Evolutionary conservation across 345 rosid genomes (phyloP), one percentile per base, ranked within the genome.

Genomic region (Streptanthus diversifolius): DNA sequence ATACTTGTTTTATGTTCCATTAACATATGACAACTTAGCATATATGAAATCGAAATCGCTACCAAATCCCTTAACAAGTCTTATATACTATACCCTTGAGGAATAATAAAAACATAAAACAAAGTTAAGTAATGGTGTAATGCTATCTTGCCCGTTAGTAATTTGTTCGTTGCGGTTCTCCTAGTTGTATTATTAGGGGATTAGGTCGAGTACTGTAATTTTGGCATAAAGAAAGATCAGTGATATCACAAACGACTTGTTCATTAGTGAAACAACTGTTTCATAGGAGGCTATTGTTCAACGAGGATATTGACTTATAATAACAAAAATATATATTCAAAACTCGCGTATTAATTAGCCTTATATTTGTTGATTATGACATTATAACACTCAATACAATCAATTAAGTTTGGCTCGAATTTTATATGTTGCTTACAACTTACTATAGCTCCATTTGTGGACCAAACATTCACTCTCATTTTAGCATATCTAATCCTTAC

Each of bases 131-230:
- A 27, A 36, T 44, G 8, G 57, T 76, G 75, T 71, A 53, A 51
- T 68, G 33, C 40, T 25, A 40, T 54, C 66, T 37, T 76, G 71
- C 29, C 32, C 37, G 22, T 63, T 63, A 53, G 53, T 55, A 37
- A n/a, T 3, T 76, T 49, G 66, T 70, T 63, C 44, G 40, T 70
- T 76, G 35, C 48, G 32, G 74, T 44, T 68, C 35, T 32, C 13
- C 7, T 69, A 33, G 11, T 24, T 69, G 75, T 54, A 13, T 1
- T 52, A 32, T 11, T 35, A 55, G 61, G 51, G 61, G 75, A 70
- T 76, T 76, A 76, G 75, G 80, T 76, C 17, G 43, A 41, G 39
- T 51, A 10, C 7, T 32, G 22, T 33, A 30, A 32, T 5, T 59
- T 45, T 43, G 7, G 47, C 21, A 33, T 48, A 32, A 48, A 59